These are phyloP conservation scores for Amphirosellinia nigrospora DNA, from an alignment of 495 filamentous ascomycete species.

Conservation along the genomic window DNA sequence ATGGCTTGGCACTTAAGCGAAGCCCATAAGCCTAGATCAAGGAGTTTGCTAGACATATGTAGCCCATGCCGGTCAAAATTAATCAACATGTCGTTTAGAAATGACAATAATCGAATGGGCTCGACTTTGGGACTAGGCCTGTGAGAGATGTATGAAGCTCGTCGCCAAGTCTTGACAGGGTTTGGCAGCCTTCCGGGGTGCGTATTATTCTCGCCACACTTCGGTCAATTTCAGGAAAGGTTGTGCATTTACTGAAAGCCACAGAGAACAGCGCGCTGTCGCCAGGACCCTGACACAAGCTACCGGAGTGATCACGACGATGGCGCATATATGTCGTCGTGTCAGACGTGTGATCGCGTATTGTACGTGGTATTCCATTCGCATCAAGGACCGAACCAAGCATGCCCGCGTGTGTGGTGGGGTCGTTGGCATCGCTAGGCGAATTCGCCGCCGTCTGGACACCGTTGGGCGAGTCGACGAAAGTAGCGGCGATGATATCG, in stretches of 20 bases:
- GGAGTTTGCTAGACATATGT: slow-evolving; percentile 3
- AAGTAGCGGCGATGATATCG: slow-evolving; percentile 37
- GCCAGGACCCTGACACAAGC: not conserved
- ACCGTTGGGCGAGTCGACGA: slow-evolving; percentile 20
- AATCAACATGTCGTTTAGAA: slow-evolving; percentile 37
- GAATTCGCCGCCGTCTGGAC: not conserved
- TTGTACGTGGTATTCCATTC: slow-evolving; percentile 32
- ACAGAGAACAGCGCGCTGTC: slow-evolving; percentile 4
- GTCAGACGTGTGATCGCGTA: slow-evolving; percentile 19
- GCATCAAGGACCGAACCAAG: slow-evolving; percentile 11
- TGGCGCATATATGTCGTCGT: slow-evolving; percentile 27
- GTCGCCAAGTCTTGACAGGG: slow-evolving; percentile 20
- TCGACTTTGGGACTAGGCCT: not conserved
- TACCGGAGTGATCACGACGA: slow-evolving; percentile 5
- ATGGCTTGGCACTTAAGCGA: slow-evolving; percentile 25
- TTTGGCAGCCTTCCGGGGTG: slow-evolving; percentile 26
- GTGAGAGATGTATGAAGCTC: slow-evolving; percentile 7
- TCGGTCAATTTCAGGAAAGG: slow-evolving; percentile 28
- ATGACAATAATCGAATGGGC: slow-evolving; percentile 25
- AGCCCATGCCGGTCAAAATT: slow-evolving; percentile 23
- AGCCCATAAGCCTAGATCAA: slow-evolving; percentile 13
- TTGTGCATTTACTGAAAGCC: not conserved
- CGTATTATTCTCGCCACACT: slow-evolving; percentile 27
- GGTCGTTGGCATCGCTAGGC: not conserved
- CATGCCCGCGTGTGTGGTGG: not conserved